phyloP scores from a whole-genome alignment of 495 filamentous ascomycete species.

The Talaromyces adpressus region DNA sequence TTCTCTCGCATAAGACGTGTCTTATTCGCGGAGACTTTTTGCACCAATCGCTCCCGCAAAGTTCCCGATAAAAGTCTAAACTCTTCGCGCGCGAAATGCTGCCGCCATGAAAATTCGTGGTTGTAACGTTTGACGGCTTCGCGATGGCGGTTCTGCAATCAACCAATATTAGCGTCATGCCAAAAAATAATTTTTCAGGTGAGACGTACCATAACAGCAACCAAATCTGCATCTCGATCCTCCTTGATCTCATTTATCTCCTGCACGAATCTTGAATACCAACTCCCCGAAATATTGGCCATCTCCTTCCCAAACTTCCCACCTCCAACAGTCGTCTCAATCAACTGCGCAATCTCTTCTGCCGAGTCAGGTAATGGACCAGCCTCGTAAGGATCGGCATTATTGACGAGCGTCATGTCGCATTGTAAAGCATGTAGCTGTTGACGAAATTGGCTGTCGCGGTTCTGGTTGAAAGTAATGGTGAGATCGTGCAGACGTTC shows the following conservation, averaged over 20 bases:
- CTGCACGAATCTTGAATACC: slow-evolving; percentile 73
- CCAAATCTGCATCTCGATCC: slow-evolving; percentile 70
- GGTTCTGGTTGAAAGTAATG: slow-evolving; percentile 68
- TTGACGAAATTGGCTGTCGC: slow-evolving; percentile 77
- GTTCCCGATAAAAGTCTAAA: slow-evolving; percentile 68
- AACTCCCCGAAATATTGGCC: slow-evolving; percentile 65
- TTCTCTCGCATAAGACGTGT: slow-evolving; percentile 77
- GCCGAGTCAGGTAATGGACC: slow-evolving; percentile 65
- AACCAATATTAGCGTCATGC: not conserved
- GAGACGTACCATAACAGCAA: slow-evolving; percentile 62
- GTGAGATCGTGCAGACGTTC: slow-evolving; percentile 70
- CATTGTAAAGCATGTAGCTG: slow-evolving; percentile 83
- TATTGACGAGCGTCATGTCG: slow-evolving; percentile 80
- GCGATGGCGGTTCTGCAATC: slow-evolving; percentile 30
- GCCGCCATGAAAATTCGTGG: slow-evolving; percentile 40
- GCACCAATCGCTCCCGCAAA: slow-evolving; percentile 76
- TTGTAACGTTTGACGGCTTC: slow-evolving; percentile 33
- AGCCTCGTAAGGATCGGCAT: slow-evolving; percentile 70
- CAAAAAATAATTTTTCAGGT: not conserved
- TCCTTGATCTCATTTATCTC: slow-evolving; percentile 81
- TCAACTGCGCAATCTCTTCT: slow-evolving; percentile 56
- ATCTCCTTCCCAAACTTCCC: slow-evolving; percentile 48
- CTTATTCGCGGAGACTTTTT: slow-evolving; percentile 68
- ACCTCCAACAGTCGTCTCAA: slow-evolving; percentile 50
- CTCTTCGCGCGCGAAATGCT: slow-evolving; percentile 75